Base-by-base conservation (phyloP, 306 rosid species). In the Acmispon strigosus region DNA sequence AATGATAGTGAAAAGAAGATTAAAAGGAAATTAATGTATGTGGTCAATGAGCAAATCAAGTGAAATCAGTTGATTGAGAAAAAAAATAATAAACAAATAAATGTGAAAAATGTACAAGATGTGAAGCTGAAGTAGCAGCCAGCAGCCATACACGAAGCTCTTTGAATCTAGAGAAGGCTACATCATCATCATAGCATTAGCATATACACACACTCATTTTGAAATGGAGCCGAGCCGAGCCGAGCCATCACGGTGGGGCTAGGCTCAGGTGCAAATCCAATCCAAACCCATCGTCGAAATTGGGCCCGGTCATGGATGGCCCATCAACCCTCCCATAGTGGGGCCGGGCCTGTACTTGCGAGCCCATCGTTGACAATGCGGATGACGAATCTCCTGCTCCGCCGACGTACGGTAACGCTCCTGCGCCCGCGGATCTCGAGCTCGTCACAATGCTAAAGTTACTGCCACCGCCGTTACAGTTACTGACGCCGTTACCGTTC, bases 221-320 rank as follows among this genome's bases (percentile, higher is more conserved):
- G 32, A 64, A 75, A 45, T 15, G 43, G 34, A 73, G 42, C 15
- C 49, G 17, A 64, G 45, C 14, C 65, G 16, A 71, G 65, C n/a
- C 48, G 7, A 44, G 76, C 59, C 54, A 49, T 86, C 82, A 90
- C 0, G 96, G 89, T 4, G 94, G 91, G 5, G 88, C 88, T 5
- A 93, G 85, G 54, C 98, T 87, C 10, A 93, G 88, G 75, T 90
- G 96, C 74, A 92, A 85, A 73, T 93, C 90, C 76, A 93, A 81
- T 49, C 96, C 98, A 51, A 90, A 72, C 5, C 86, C 77, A n/a
- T 90, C 96, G 18, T 92, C 98, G 6, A 90, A 92, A 41, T 17
- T 73, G 32, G 96, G 77, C 78, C 96, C 96, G 20, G 62, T 84
- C 76, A 85, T 71, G 10, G 96, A 85, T 3, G 90, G 85, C 74